Evolutionary conservation across 495 filamentous ascomycete species (phyloP).

Genomic region (Aspergillus indologenus): DNA sequence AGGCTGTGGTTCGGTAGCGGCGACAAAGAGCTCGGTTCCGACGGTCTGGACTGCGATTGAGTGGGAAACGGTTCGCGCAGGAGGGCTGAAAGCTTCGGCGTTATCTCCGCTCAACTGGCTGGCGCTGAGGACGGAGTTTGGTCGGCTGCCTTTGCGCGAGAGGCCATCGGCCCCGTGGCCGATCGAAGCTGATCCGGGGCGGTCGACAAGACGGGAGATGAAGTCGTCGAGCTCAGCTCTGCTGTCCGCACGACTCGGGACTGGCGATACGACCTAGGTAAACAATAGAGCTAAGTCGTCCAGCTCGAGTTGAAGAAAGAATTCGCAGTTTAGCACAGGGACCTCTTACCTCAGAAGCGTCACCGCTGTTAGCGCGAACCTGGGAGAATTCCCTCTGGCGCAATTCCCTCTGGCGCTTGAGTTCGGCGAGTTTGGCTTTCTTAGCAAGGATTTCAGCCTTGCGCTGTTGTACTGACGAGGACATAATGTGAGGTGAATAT

Average conservation of each 20-base stretch:
- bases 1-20: conserved; percentile 67
- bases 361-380: conserved; percentile 60
- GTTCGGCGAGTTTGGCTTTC: conserved; percentile 88
- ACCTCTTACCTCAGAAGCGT: conserved; percentile 49
- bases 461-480: conserved; percentile 67
- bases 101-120: conserved; percentile 70
- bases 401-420: conserved; percentile 86
- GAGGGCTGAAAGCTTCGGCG: conserved; percentile 46
- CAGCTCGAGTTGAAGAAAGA: not conserved
- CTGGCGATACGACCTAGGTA: conserved; percentile 61
- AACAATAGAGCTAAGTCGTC: not conserved
- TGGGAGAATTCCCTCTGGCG: conserved; percentile 68
- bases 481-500: conserved; percentile 24
- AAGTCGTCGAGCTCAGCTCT: conserved; percentile 79
- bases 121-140: conserved; percentile 77
- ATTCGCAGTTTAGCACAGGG: not conserved
- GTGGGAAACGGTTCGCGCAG: conserved; percentile 38
- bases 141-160: conserved; percentile 71
- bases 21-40: conserved; percentile 63
- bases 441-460: conserved; percentile 94
- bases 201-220: conserved; percentile 74
- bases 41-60: conserved; percentile 64
- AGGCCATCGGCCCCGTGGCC: conserved; percentile 60
- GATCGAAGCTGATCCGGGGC: conserved; percentile 69
- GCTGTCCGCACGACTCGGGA: conserved; percentile 64